Evolutionary conservation across 805 yeast species (phyloP).

Genomic region (Lachancea lanzarotensis): DNA sequence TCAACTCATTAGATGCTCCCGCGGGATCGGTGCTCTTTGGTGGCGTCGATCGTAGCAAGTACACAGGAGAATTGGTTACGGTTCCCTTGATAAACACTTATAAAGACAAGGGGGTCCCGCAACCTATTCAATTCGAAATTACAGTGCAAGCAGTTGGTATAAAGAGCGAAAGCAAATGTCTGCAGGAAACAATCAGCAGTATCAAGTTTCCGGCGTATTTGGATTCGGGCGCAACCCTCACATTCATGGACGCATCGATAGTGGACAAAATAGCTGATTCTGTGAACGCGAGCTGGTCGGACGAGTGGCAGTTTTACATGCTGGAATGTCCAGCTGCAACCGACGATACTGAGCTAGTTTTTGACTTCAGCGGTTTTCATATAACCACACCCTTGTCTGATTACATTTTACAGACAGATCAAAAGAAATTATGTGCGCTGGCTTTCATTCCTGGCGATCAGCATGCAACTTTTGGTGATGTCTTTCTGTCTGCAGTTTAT

Average conservation of each 20-base stretch:
- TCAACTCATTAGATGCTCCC: constrained; percentile 36
- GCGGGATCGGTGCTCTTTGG: constrained; percentile 56
- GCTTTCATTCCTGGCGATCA: constrained; percentile 33
- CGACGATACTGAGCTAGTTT: constrained; percentile 27
- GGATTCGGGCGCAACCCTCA: constrained; percentile 54
- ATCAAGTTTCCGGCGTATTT: constrained; percentile 36
- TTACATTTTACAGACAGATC: constrained; percentile 23
- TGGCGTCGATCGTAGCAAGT: constrained; percentile 52
- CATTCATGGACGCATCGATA: constrained; percentile 38
- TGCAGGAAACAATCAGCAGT: constrained; percentile 19
- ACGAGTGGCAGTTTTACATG: constrained; percentile 34
- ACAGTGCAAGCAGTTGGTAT: constrained; percentile 39
- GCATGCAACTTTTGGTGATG: constrained; percentile 48
- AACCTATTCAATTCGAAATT: constrained; percentile 41
- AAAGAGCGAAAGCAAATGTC: constrained; percentile 15
- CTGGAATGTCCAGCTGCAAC: constrained; percentile 35
- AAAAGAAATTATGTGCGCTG: constrained; percentile 32
- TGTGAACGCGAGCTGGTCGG: constrained; percentile 34
- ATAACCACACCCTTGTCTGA: constrained; percentile 42
- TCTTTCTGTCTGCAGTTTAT: constrained; percentile 50
- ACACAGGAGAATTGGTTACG: constrained; percentile 40
- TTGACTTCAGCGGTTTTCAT: constrained; percentile 46
- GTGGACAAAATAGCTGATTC: constrained; percentile 28
- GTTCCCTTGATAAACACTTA: constrained; percentile 45
- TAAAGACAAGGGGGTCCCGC: constrained; percentile 14